Conservation (phyloP, 148 eudicot species). For the Heliamphora exappendiculata region DNA sequence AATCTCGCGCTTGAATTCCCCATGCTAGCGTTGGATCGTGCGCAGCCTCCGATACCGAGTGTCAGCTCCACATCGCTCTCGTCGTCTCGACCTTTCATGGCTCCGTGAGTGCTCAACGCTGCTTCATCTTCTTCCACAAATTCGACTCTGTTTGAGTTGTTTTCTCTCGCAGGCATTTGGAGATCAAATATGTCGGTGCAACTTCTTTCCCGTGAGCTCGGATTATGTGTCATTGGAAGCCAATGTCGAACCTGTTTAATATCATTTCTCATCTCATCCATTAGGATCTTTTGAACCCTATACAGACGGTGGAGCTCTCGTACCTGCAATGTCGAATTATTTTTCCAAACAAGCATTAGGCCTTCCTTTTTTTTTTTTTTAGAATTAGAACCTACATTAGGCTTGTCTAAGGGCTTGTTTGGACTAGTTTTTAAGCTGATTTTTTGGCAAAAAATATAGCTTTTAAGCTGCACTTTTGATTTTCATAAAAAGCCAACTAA, state of each 20-base stretch:
- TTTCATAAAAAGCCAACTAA: too few species aligned
- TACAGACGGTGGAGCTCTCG: conserved; percentile 50
- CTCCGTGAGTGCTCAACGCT: not conserved
- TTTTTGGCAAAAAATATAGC: too few species aligned
- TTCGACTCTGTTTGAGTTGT: not conserved
- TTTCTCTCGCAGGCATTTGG: not conserved
- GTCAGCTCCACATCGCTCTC: conserved; percentile 34
- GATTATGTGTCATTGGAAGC: not conserved
- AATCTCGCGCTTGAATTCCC: conserved; percentile 11
- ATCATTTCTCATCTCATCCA: conserved; percentile 27
- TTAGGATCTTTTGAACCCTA: conserved; percentile 34
- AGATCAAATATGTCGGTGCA: not conserved
- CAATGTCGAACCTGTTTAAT: not conserved
- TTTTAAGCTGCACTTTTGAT: too few species aligned
- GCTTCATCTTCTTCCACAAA: not conserved
- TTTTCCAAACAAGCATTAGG: too few species aligned
- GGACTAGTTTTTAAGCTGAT: too few species aligned
- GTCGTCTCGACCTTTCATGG: not conserved
- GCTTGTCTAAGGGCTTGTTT: too few species aligned
- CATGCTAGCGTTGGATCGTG: not conserved
- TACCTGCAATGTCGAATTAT: conserved; percentile 37
- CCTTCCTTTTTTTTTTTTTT: too few species aligned
- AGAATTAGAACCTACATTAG: too few species aligned
- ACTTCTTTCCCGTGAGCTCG: too few species aligned
- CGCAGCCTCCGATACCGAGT: conserved; percentile 28